Evolutionary conservation across 148 eudicot genomes (phyloP), one percentile per base, ranked within the genome.

Genomic region (Heliamphora exappendiculata): DNA sequence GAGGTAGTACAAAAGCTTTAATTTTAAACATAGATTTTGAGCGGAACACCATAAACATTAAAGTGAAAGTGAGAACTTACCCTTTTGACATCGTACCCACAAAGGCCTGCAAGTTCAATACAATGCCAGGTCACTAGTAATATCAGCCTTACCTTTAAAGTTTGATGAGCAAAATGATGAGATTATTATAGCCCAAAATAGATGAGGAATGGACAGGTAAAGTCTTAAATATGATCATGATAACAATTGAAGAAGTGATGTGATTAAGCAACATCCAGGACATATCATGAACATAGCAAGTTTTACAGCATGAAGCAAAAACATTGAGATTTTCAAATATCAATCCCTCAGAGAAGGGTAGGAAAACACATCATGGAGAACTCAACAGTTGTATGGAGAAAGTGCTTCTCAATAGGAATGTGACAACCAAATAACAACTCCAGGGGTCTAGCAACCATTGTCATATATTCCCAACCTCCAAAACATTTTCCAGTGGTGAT

Each of bases 71-170:
- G 14, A n/a, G n/a, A 59, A 75, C 78, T 72, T 79, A 92, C 97
- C 91, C 69, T 87, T 80, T 66, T 74, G 67, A 88, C 80, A 81
- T 88, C 85, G 76, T 88, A 87, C 45, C 97, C 97, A 74, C 94
- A 92, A 70, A 72, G 62, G 51, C 92, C 97, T 92, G 97, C 87
- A 87, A 76, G 64, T 75, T 79, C 47, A 81, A 77, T 2, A 79
- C 41, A 77, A 51, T 12, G 55, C 62, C 17, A 72, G 67, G 74
- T 75, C 53, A 75, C 50, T 69, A n/a, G 58, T 53, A 28, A 54
- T 28, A 75, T 42, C 55, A 60, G 24, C 54, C 22, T 42, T 9
- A 74, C 20, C 7, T 42, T 41, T 16, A 11, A 41, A 74, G 17
- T n/a, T 59, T 28, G 20, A 57, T 16, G 44, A 4, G 24, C 16